phyloP scores from a whole-genome alignment of 208 protist genomes.

The Trypanosomatidae sp. region DNA sequence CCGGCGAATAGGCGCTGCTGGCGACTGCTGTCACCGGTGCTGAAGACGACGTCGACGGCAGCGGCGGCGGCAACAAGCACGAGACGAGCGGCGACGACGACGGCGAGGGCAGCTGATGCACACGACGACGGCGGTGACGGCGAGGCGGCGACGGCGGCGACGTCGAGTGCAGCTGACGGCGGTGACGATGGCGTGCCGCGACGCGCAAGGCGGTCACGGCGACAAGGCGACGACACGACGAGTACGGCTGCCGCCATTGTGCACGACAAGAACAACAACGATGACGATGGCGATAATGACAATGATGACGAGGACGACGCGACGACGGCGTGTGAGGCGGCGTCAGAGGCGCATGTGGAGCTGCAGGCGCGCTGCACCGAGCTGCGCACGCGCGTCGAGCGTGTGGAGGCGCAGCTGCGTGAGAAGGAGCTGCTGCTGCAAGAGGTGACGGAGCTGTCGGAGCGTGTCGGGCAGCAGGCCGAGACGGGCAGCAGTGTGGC shows the following conservation, averaged over 20 bases:
- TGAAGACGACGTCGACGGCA: not conserved
- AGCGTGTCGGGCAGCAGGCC: slow-evolving; percentile 78
- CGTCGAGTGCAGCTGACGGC: too few relatives aligned
- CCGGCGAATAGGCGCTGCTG: slow-evolving; percentile 79
- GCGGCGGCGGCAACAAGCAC: not conserved
- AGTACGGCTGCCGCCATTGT: too few relatives aligned
- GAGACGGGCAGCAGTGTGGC: slow-evolving; percentile 80
- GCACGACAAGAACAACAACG: too few relatives aligned
- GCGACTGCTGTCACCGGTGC: too few relatives aligned
- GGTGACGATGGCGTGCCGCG: too few relatives aligned
- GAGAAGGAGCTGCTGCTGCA: slow-evolving; percentile 95
- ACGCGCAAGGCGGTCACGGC: too few relatives aligned
- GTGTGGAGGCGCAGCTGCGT: slow-evolving; percentile 89
- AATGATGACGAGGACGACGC: not conserved
- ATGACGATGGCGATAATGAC: not conserved
- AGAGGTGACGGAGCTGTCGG: slow-evolving; percentile 86
- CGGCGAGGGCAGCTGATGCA: not conserved
- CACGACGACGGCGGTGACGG: not conserved
- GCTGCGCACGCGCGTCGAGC: slow-evolving; percentile 85
- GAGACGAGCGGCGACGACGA: not conserved
- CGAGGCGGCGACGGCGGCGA: too few relatives aligned
- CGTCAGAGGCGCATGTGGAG: slow-evolving; percentile 67
- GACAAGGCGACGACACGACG: too few relatives aligned
- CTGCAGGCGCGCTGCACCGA: slow-evolving; percentile 81
- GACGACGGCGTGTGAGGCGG: slow-evolving; percentile 11